phyloP scores from a whole-genome alignment of 2,329 filamentous ascomycete species.

The Sclerotinia trifoliorum region DNA sequence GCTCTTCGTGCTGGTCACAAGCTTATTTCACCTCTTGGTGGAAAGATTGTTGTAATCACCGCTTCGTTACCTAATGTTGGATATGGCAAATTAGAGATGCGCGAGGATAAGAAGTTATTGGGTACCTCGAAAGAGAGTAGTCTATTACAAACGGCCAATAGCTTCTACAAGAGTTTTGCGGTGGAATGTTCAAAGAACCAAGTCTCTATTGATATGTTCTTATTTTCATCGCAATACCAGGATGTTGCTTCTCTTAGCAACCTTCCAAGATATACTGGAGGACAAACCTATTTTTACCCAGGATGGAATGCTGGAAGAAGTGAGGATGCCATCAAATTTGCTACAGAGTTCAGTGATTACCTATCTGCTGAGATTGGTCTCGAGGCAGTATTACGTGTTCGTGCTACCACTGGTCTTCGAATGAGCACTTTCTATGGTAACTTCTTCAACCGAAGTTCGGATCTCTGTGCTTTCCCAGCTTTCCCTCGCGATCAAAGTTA shows the following conservation, averaged over 20 bases:
- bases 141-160: conserved; percentile 86
- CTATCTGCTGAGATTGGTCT: conserved; percentile 95
- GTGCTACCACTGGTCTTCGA: conserved; percentile 87
- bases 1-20: conserved; percentile 92
- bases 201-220: conserved; percentile 97
- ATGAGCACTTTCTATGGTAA: conserved; percentile 99
- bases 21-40: conserved; percentile 88
- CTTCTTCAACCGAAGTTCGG: conserved; percentile 98
- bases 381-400: conserved; percentile 91
- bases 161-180: conserved; percentile 98
- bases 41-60: conserved; percentile 90
- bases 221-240: conserved; percentile 94
- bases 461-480: conserved; percentile 95
- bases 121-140: conserved; percentile 89
- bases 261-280: conserved; percentile 91
- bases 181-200: conserved; percentile 99
- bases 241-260: conserved; percentile 97
- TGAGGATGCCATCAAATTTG: conserved; percentile 97
- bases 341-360: conserved; percentile 93
- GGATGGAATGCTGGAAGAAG: conserved; percentile 90
- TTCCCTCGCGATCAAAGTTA: conserved; percentile 97
- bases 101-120: conserved; percentile 93
- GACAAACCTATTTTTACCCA: conserved; percentile 97
- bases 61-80: conserved; percentile 89
- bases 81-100: conserved; percentile 84